Conservation (phyloP, 768 basidiomycete species). For the Pleurotus tuber-regium region DNA sequence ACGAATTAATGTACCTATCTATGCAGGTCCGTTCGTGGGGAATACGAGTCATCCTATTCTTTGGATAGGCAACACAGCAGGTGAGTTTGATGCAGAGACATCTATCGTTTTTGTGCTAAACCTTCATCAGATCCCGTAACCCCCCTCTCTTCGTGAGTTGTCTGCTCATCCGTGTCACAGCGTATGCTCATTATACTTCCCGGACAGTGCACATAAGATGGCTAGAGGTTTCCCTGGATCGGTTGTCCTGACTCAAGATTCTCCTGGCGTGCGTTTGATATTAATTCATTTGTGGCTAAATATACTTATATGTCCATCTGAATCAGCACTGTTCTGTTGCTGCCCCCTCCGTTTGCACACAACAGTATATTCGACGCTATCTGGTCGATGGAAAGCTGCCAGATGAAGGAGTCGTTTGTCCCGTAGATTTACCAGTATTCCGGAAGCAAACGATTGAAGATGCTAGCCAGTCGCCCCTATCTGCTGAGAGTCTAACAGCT, state of each 20-base stretch:
- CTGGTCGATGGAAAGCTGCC: constrained; percentile 40
- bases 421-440: constrained; percentile 27
- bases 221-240: constrained; percentile 34
- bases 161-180: neutral
- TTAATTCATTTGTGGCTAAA: too few species aligned
- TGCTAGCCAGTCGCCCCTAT: neutral
- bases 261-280: constrained; percentile 31
- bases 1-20: neutral
- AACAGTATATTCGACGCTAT: constrained; percentile 32
- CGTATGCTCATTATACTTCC: neutral
- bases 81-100: constrained; percentile 13
- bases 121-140: constrained; percentile 23
- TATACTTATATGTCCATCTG: neutral
- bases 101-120: too few species aligned
- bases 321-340: constrained; percentile 19
- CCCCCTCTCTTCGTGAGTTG: constrained; percentile 10
- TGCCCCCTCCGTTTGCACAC: constrained; percentile 22
- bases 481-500: too few species aligned
- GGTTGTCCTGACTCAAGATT: constrained; percentile 40
- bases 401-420: constrained; percentile 35
- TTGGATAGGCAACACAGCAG: constrained; percentile 39
- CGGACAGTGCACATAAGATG: constrained; percentile 39
- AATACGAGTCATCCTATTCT: constrained; percentile 40
- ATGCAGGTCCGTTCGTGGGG: constrained; percentile 31
- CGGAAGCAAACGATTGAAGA: too few species aligned